Percentiles rank a stretch among this genome's conserved stretches.
Conservation (phyloP, 2,329 filamentous ascomycete genomes). For the Botrytis aclada region DNA sequence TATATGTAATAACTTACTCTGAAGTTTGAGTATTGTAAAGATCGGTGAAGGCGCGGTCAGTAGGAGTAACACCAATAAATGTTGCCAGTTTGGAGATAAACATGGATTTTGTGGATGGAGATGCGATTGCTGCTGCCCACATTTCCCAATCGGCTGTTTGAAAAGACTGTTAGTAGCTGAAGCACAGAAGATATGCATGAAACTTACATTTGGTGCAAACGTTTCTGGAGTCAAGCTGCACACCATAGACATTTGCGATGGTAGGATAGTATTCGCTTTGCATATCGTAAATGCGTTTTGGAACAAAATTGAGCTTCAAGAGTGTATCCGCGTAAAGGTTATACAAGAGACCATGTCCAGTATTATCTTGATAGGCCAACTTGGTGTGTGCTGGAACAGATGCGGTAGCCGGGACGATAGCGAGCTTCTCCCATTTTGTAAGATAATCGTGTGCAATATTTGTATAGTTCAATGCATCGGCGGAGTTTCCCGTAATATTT, state of each 20-base stretch:
- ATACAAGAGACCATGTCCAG: conserved; percentile 57
- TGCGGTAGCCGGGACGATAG: conserved; percentile 57
- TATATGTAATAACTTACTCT: conserved; percentile 46
- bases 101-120: conserved; percentile 55
- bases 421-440: conserved; percentile 67
- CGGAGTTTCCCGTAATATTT: conserved; percentile 54
- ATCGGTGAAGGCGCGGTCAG: conserved; percentile 72
- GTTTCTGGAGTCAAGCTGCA: conserved; percentile 79
- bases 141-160: conserved; percentile 69
- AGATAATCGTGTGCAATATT: conserved; percentile 67
- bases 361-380: conserved; percentile 68
- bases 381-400: conserved; percentile 65
- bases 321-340: conserved; percentile 80
- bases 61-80: conserved; percentile 73
- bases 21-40: conserved; percentile 71
- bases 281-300: conserved; percentile 69
- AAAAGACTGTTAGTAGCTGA: background rate
- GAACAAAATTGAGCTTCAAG: conserved; percentile 74
- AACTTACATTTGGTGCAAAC: conserved; percentile 67
- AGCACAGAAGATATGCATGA: background rate
- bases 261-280: conserved; percentile 75
- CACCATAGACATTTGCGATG: conserved; percentile 70
- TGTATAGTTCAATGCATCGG: conserved; percentile 58
- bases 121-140: conserved; percentile 74
- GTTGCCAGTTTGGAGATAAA: conserved; percentile 67